Evolutionary conservation across 73 alveolate species (phyloP), one percentile per base, ranked within the genome.

Genomic region (Breviolum minutum): DNA sequence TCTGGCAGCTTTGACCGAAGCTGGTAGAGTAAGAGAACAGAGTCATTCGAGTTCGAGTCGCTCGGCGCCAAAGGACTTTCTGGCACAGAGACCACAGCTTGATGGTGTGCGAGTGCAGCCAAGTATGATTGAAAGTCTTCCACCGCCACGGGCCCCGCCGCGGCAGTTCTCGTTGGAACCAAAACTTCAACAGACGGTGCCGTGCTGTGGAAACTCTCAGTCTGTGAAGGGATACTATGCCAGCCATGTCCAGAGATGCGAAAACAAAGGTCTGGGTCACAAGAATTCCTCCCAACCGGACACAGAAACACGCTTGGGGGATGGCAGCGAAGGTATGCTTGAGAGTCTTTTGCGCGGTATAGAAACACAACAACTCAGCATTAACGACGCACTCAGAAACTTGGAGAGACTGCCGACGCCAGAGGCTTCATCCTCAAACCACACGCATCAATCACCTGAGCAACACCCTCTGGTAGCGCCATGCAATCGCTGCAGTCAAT

Each of bases 281-380:
- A 40, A 40, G 54, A 40, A 40, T 40, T 40, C 54, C 54, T 40
- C 54, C 54, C 54, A 40, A 40, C 54, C 5, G 54, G 54, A 3
- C 54, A 40, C 54, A 40, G 81, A 10, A 71, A 71, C 32, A 16
- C 40, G 29, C 29, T 17, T 16, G 27, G 27, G 82, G 40, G 82
- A 73, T 9, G 82, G 82, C 24, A 73, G 90, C 26, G 76, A 54
- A 60, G 97, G 27, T 20, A 16, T 70, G 87, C 77, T 90, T 0
- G 97, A 90, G 54, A 63, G 63, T 30, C 64, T 90, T 60, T 29
- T 90, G 16, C 73, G 84, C 22, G 97, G 97, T 61, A 90, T 90
- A 16, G 97, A 90, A 76, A 73, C 88, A 13, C 26, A 90, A 14
- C 84, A 90, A 87, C 97, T 90, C 63, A 90, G 97, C 97, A 73